These are phyloP conservation scores for Fonsecaea monophora DNA, from an alignment of 2,329 filamentous ascomycete genomes.

Conservation along the genomic window DNA sequence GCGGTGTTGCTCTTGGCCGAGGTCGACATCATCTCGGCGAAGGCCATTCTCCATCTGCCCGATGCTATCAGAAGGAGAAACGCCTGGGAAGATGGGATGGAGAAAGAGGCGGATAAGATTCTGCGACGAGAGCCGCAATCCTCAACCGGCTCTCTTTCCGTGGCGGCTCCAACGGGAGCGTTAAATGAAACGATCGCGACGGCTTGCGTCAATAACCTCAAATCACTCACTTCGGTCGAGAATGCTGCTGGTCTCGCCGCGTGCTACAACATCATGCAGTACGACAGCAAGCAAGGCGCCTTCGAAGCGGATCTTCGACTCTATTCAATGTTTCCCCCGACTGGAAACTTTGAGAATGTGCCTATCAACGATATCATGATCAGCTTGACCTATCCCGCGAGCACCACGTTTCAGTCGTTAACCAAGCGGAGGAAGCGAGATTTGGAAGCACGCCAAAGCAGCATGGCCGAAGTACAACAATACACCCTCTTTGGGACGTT, in stretches of 20 bases:
- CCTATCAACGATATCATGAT: conserved; percentile 43
- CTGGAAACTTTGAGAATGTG: conserved; percentile 54
- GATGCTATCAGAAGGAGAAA: conserved; percentile 29
- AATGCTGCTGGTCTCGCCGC: conserved; percentile 79
- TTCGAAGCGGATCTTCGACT: conserved; percentile 80
- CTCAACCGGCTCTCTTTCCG: conserved; percentile 15
- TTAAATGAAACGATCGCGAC: conserved; percentile 53
- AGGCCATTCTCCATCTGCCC: conserved; percentile 31
- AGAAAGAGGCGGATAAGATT: conserved; percentile 26
- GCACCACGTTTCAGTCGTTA: conserved; percentile 37
- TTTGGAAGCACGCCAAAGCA: conserved; percentile 25
- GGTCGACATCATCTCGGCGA: conserved; percentile 28
- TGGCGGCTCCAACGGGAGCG: conserved; percentile 13
- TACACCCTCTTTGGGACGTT: conserved; percentile 46
- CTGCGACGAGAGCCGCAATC: conserved; percentile 29
- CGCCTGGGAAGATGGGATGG: conserved; percentile 19
- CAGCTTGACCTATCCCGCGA: conserved; percentile 40
- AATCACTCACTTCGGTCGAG: conserved; percentile 60
- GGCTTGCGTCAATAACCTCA: conserved; percentile 67
- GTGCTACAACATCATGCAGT: conserved; percentile 80
- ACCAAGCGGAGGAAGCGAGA: conserved; percentile 35
- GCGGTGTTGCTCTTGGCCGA: conserved; percentile 32
- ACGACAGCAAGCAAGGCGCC: conserved; percentile 70
- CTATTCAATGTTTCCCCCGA: conserved; percentile 70
- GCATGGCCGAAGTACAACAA: conserved; percentile 43